Evolutionary conservation across 1,284 basidiomycete genomes (phyloP).

Genomic region (Ustilago trichophora): DNA sequence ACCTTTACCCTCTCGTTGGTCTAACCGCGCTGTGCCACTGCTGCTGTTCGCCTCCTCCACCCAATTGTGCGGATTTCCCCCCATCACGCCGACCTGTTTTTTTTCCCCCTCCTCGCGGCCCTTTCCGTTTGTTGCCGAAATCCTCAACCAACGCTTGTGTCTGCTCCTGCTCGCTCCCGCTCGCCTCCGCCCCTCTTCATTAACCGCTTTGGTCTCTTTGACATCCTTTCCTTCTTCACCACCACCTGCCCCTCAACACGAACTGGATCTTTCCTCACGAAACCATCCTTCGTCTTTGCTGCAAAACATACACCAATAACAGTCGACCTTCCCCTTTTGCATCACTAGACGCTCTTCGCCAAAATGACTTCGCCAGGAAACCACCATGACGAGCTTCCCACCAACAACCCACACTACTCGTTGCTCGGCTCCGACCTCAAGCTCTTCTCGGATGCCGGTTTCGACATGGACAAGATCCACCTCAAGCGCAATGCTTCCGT

Average conservation of each 20-base stretch:
- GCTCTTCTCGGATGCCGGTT: slow-evolving; percentile 98
- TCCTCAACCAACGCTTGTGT: not conserved
- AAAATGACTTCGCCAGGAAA: slow-evolving; percentile 66
- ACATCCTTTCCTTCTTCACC: not conserved
- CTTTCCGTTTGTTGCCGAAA: slow-evolving; percentile 29
- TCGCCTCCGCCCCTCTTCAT: not conserved
- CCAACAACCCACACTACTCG: slow-evolving; percentile 57
- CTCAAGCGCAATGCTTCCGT: slow-evolving; percentile 91
- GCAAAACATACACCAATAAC: too few relatives aligned
- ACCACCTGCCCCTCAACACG: not conserved
- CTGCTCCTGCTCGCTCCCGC: not conserved
- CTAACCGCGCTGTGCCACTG: slow-evolving; percentile 1
- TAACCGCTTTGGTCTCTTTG: not conserved
- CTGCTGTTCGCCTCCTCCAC: slow-evolving; percentile 10
- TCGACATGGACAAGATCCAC: slow-evolving; percentile 80
- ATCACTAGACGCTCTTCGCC: slow-evolving; percentile 3
- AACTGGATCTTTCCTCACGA: slow-evolving; percentile 2
- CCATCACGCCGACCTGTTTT: not conserved
- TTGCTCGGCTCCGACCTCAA: slow-evolving; percentile 77
- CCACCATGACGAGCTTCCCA: slow-evolving; percentile 64
- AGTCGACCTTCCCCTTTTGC: not conserved
- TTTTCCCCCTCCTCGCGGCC: slow-evolving; percentile 1
- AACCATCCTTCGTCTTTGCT: not conserved
- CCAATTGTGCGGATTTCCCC: not conserved
- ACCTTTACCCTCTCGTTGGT: slow-evolving; percentile 2